A percentile compares a stretch with the other conserved stretches of the same genome.
phyloP scores from a whole-genome alignment of 148 eudicot species.

The Silene latifolia region DNA sequence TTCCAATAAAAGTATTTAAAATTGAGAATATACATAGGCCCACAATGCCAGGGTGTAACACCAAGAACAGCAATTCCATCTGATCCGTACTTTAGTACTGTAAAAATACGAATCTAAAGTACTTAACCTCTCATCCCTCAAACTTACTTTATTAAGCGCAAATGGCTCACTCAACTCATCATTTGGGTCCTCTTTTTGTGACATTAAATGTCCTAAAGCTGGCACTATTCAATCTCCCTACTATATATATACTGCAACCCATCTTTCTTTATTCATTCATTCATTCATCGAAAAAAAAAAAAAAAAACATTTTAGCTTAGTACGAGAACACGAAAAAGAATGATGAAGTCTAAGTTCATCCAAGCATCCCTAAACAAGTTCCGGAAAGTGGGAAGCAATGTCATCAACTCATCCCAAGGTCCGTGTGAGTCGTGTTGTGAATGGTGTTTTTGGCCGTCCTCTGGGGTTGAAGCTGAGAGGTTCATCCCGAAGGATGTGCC shows the following conservation, averaged over 20 bases:
- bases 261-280: conserved; percentile 4
- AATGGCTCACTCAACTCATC: conserved; percentile 4
- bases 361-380: conserved; percentile 33
- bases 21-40: not conserved
- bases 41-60: conserved; percentile 16
- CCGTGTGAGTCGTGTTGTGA: conserved; percentile 24
- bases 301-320: not conserved
- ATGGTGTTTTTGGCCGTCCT: conserved; percentile 25
- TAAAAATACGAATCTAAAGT: not conserved
- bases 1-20: no score
- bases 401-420: conserved; percentile 9
- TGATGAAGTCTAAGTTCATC: conserved; percentile 24
- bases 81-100: conserved; percentile 15
- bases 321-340: not conserved
- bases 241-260: conserved; percentile 19
- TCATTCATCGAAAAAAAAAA: not conserved
- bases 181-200: conserved; percentile 28
- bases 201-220: conserved; percentile 28
- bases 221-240: conserved; percentile 20
- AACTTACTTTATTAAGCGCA: not conserved
- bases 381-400: conserved; percentile 21
- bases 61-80: conserved; percentile 10
- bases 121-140: not conserved
- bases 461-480: conserved; percentile 16
- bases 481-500: conserved; percentile 86